Conservation (phyloP, 805 yeast species). For the Spathaspora sp. region DNA sequence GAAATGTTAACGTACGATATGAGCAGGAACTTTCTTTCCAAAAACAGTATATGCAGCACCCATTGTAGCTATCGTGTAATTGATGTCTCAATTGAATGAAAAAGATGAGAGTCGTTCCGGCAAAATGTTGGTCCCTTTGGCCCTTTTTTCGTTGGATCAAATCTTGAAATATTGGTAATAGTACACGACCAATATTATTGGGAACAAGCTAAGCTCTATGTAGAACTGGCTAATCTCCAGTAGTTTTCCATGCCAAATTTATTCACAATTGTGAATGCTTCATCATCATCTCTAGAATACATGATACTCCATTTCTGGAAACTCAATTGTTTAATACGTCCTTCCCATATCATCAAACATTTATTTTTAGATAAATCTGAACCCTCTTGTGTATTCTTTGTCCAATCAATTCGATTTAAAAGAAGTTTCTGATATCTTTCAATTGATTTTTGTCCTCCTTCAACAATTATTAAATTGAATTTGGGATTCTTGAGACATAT, state of each 20-base stretch:
- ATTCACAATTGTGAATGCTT: slow-evolving; percentile 44
- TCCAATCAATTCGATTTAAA: slow-evolving; percentile 67
- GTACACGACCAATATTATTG: neutral
- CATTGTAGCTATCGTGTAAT: slow-evolving; percentile 18
- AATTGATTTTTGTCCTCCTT: slow-evolving; percentile 66
- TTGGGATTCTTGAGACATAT: slow-evolving; percentile 44
- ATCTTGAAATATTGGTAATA: neutral
- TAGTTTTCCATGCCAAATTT: slow-evolving; percentile 56
- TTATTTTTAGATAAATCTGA: slow-evolving; percentile 40
- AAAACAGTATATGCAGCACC: slow-evolving; percentile 41
- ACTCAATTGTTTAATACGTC: slow-evolving; percentile 48
- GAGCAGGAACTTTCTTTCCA: slow-evolving; percentile 44
- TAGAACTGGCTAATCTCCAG: slow-evolving; percentile 43
- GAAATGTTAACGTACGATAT: slow-evolving; percentile 31
- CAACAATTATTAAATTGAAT: slow-evolving; percentile 62
- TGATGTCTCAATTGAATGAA: neutral
- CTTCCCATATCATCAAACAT: slow-evolving; percentile 66
- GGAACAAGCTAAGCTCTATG: neutral
- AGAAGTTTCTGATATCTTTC: slow-evolving; percentile 62
- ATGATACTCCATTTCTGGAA: slow-evolving; percentile 72
- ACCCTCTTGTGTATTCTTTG: slow-evolving; percentile 33
- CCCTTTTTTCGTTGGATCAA: neutral
- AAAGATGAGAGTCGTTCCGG: neutral
- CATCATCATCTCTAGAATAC: slow-evolving; percentile 47
- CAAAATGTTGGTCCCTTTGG: neutral